Evolutionary conservation across 2,329 filamentous ascomycete genomes (phyloP).

Genomic region (Sporothrix mexicana): DNA sequence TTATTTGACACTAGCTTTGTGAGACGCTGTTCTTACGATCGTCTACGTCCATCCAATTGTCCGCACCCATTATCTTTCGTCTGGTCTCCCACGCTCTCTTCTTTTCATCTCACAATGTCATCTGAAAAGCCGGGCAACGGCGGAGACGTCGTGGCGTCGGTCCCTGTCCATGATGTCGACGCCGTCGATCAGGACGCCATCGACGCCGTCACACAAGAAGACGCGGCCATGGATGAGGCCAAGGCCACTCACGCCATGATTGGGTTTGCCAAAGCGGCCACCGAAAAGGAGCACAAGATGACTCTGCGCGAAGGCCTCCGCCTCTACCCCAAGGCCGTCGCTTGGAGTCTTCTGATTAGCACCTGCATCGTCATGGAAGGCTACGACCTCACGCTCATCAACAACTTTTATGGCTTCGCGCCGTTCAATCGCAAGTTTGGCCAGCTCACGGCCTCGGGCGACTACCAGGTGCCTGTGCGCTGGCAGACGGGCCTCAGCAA

Average conservation of each 20-base stretch:
- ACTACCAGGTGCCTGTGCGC: constrained; percentile 60
- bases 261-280: constrained; percentile 56
- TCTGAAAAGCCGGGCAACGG: neutral
- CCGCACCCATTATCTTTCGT: neutral
- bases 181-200: neutral
- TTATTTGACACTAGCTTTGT: neutral
- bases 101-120: neutral
- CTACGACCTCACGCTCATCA: constrained; percentile 81
- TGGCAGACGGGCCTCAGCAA: constrained; percentile 68
- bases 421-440: constrained; percentile 66
- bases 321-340: constrained; percentile 85
- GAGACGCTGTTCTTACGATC: neutral
- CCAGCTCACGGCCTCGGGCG: constrained; percentile 48
- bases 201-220: constrained; percentile 10
- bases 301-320: constrained; percentile 75
- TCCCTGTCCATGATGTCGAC: neutral
- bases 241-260: constrained; percentile 43
- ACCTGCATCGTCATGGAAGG: constrained; percentile 92
- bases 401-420: constrained; percentile 68
- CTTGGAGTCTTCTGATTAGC: constrained; percentile 84
- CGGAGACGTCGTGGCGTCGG: neutral
- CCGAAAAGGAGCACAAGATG: constrained; percentile 71
- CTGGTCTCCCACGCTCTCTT: neutral
- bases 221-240: constrained; percentile 26
- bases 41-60: neutral